Conservation (phyloP, 441 rosid species). For the Eutrema salsugineum region DNA sequence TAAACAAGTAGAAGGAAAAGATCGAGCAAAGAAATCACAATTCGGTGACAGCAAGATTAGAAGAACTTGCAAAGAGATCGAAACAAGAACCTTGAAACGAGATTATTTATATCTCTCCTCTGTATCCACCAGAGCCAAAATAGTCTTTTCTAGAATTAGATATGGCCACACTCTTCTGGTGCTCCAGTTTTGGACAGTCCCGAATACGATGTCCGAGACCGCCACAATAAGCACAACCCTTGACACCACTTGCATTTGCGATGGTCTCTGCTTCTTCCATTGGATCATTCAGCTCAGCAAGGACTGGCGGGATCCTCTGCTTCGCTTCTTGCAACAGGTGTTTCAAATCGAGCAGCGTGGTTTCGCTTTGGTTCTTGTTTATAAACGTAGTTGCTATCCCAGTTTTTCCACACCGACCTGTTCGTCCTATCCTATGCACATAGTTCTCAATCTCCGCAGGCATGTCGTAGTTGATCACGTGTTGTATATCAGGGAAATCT, state of each 20-base stretch:
- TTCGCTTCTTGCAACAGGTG: conserved; percentile 91
- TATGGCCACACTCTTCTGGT: conserved; percentile 69
- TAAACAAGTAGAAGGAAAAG: not conserved
- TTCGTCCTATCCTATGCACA: conserved; percentile 91
- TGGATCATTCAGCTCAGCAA: conserved; percentile 83
- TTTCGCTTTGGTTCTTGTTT: conserved; percentile 93
- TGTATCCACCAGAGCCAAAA: conserved; percentile 71
- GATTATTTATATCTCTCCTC: conserved; percentile 49
- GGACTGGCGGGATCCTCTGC: conserved; percentile 90
- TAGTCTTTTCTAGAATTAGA: conserved; percentile 68
- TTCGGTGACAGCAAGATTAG: not conserved
- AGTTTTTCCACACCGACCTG: conserved; percentile 95
- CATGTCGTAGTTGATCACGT: conserved; percentile 93
- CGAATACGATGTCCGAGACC: conserved; percentile 88
- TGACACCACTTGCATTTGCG: conserved; percentile 67
- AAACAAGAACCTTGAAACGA: not conserved
- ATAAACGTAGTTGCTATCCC: conserved; percentile 96
- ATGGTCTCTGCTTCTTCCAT: conserved; percentile 77
- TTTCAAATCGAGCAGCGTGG: conserved; percentile 79
- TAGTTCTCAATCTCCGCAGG: conserved; percentile 95
- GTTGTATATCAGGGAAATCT: conserved; percentile 96
- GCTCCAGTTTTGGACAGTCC: conserved; percentile 90
- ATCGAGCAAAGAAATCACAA: not conserved
- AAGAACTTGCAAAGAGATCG: not conserved
- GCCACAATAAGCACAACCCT: conserved; percentile 95